These are phyloP conservation scores for Fusarium sp. DNA, from an alignment of 2,329 filamentous ascomycete species.

Conservation along the genomic window DNA sequence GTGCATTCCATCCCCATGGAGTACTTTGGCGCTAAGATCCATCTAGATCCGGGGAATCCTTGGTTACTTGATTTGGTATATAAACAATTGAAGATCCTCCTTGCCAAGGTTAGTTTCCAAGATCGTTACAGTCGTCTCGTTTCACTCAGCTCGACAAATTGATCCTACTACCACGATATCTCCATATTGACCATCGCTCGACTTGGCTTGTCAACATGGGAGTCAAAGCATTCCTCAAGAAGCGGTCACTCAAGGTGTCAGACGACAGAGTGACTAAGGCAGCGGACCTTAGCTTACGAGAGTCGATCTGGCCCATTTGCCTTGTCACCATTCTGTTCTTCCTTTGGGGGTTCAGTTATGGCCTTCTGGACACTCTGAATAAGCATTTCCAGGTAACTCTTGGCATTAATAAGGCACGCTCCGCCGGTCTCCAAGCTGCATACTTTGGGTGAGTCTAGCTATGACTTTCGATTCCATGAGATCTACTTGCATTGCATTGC, in stretches of 20 bases:
- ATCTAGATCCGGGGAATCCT: no score
- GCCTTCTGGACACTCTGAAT: slow-evolving; percentile 61
- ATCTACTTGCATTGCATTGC: background rate
- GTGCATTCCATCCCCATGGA: no score
- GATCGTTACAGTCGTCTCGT: no score
- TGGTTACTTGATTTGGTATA: no score
- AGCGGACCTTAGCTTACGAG: slow-evolving; percentile 69
- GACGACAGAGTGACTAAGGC: slow-evolving; percentile 56
- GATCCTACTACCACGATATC: no score
- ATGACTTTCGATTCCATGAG: slow-evolving; percentile 35
- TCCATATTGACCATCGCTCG: no score
- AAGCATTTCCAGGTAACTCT: slow-evolving; percentile 61
- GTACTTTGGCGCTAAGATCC: no score
- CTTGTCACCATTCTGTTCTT: slow-evolving; percentile 63
- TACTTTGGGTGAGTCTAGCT: slow-evolving; percentile 64
- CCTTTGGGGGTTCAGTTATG: slow-evolving; percentile 60
- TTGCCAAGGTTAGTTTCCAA: no score
- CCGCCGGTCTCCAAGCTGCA: slow-evolving; percentile 60
- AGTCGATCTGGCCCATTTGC: slow-evolving; percentile 73
- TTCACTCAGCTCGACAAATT: no score
- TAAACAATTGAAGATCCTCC: no score
- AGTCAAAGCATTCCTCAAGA: slow-evolving; percentile 57
- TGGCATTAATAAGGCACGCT: slow-evolving; percentile 56
- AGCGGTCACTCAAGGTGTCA: slow-evolving; percentile 57
- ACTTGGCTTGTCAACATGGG: slow-evolving; percentile 56